A percentile compares a stretch with the other conserved stretches of the same genome.
These are phyloP conservation scores for Aspergillus vadensis DNA, from an alignment of 2,329 filamentous ascomycete species.

Conservation along the genomic window DNA sequence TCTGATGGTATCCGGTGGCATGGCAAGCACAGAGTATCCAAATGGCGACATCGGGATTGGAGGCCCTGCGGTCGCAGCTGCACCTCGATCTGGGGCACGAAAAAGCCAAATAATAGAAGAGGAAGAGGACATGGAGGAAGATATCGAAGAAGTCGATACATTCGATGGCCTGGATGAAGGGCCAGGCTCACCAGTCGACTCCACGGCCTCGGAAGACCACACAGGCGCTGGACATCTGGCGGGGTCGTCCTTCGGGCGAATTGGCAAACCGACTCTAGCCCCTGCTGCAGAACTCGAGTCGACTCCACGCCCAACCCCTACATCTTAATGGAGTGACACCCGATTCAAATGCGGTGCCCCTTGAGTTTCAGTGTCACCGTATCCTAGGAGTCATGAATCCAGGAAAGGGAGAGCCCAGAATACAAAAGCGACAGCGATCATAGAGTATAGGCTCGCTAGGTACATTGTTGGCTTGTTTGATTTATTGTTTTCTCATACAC, in stretches of 20 bases:
- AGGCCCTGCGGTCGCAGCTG: conserved; percentile 16
- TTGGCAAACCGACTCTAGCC: conserved; percentile 31
- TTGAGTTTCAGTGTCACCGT: conserved; percentile 6
- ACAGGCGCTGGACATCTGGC: conserved; percentile 11
- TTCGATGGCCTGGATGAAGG: conserved; percentile 40
- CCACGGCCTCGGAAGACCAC: conserved; percentile 15
- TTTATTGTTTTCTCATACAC: conserved; percentile 12
- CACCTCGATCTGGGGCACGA: conserved; percentile 32
- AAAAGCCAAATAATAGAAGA: conserved; percentile 50
- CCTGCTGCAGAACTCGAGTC: conserved; percentile 36
- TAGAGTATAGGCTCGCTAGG: background rate
- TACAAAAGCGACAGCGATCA: background rate
- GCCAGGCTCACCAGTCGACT: conserved; percentile 26
- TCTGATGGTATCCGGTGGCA: conserved; percentile 35
- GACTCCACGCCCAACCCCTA: conserved; percentile 40
- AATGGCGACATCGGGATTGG: conserved; percentile 29
- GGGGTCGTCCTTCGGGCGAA: conserved; percentile 20
- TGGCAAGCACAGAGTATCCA: conserved; percentile 37
- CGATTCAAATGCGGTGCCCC: conserved; percentile 13
- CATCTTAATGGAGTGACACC: conserved; percentile 37
- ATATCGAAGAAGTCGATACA: conserved; percentile 46
- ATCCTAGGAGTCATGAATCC: background rate
- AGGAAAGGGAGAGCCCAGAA: conserved; percentile 11
- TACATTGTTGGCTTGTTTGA: conserved; percentile 14
- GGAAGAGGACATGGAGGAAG: conserved; percentile 45